Percentiles rank a stretch among this genome's conserved stretches.
These are phyloP conservation scores for Arachnomyces sp. DNA, from an alignment of 2,329 filamentous ascomycete genomes.

Conservation along the genomic window DNA sequence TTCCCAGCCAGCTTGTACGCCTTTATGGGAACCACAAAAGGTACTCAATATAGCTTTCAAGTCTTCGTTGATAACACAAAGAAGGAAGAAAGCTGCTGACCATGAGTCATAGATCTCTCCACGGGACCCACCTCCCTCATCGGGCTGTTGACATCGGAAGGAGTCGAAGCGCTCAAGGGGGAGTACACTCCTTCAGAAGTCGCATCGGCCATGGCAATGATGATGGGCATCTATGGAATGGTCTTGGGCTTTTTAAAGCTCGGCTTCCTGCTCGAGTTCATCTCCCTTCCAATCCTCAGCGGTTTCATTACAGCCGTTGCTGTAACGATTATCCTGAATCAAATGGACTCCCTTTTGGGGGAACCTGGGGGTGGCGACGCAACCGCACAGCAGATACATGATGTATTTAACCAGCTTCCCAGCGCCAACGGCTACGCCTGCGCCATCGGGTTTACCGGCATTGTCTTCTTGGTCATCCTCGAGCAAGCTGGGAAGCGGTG, in stretches of 20 bases:
- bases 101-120: conserved; percentile 42
- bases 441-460: conserved; percentile 51
- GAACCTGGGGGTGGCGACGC: conserved; percentile 44
- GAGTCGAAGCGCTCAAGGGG: conserved; percentile 46
- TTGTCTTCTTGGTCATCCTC: conserved; percentile 50
- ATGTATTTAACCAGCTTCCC: conserved; percentile 52
- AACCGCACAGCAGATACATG: conserved; percentile 51
- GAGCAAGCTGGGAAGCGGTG: conserved; percentile 53
- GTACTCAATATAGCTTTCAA: conserved; percentile 23
- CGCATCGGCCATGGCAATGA: conserved; percentile 55
- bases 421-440: conserved; percentile 51
- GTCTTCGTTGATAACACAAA: background rate
- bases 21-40: conserved; percentile 56
- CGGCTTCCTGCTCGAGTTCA: conserved; percentile 58
- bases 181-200: conserved; percentile 50
- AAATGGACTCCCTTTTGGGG: conserved; percentile 55
- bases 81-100: conserved; percentile 1
- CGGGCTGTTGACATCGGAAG: conserved; percentile 43
- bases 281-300: conserved; percentile 56
- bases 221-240: conserved; percentile 56
- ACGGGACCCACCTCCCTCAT: conserved; percentile 55
- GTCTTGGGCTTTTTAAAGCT: conserved; percentile 55
- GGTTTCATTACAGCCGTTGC: conserved; percentile 61
- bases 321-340: conserved; percentile 58
- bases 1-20: conserved; percentile 50